Conservation (phyloP, 345 rosid genomes). For the Moringa oleifera region DNA sequence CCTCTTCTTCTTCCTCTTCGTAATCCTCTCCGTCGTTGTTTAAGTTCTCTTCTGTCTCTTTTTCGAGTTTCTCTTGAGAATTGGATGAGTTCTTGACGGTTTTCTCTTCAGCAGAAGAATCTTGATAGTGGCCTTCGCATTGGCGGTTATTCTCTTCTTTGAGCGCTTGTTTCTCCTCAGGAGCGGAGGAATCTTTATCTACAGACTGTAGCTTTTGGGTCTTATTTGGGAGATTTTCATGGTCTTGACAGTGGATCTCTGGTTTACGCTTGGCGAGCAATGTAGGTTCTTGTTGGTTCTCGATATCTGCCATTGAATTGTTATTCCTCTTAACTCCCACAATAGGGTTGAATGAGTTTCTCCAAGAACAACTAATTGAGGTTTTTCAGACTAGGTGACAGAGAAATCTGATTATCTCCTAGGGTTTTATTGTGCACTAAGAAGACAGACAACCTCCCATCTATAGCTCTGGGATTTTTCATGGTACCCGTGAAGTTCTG, state of each 20-base stretch:
- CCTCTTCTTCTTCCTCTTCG: conserved; percentile 15
- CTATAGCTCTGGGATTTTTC: not conserved
- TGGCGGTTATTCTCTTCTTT: conserved; percentile 11
- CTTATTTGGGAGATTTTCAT: conserved; percentile 29
- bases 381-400: not conserved
- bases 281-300: conserved; percentile 39
- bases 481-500: too few species aligned
- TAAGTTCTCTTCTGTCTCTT: too few species aligned
- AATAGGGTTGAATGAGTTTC: not conserved
- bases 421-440: not conserved
- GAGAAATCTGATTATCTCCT: not conserved
- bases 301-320: conserved; percentile 48
- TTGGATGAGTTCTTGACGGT: too few species aligned
- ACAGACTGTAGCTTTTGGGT: conserved; percentile 32
- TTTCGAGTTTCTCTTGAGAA: too few species aligned
- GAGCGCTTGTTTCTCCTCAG: conserved; percentile 4
- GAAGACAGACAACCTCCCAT: not conserved
- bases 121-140: conserved; percentile 17
- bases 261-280: conserved; percentile 56
- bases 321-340: not conserved
- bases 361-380: not conserved
- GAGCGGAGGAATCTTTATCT: conserved; percentile 15
- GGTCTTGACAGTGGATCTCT: conserved; percentile 30
- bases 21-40: conserved; percentile 16
- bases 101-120: not conserved